Conservation (phyloP, 495 filamentous ascomycete genomes). For the Parmelia sp. region DNA sequence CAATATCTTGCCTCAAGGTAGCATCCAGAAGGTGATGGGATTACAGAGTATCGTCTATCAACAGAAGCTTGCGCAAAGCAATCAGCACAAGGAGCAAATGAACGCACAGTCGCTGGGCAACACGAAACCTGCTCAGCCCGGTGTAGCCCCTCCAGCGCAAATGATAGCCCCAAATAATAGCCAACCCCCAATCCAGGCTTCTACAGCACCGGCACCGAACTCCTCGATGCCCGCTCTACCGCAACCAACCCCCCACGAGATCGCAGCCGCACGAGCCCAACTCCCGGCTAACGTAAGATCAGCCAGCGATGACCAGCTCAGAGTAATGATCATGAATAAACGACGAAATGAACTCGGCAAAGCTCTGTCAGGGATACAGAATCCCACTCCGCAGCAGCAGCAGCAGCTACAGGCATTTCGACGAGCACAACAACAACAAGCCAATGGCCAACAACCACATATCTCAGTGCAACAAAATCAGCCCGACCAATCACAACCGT, state of each 20-base stretch:
- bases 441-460: constrained; percentile 13
- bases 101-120: constrained; percentile 5
- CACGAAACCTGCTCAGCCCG: constrained; percentile 1
- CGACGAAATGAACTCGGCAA: constrained; percentile 36
- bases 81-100: constrained; percentile 23
- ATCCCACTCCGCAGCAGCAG: constrained; percentile 36
- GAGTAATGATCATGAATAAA: constrained; percentile 34
- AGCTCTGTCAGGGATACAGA: constrained; percentile 29
- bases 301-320: constrained; percentile 50
- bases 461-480: constrained; percentile 14
- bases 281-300: constrained; percentile 16
- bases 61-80: constrained; percentile 27
- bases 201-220: background rate
- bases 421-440: constrained; percentile 5
- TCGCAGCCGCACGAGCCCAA: constrained; percentile 21
- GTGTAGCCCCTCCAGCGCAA: constrained; percentile 26
- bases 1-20: constrained; percentile 35
- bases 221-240: constrained; percentile 11
- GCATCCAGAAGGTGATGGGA: constrained; percentile 41
- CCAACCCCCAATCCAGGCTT: constrained; percentile 26
- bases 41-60: constrained; percentile 53
- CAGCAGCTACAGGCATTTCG: constrained; percentile 30
- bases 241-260: constrained; percentile 23
- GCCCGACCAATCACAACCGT: constrained; percentile 5
- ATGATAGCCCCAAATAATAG: constrained; percentile 37